Conservation (phyloP, 2,329 filamentous ascomycete species). For the Cladosporium sphaerospermum region DNA sequence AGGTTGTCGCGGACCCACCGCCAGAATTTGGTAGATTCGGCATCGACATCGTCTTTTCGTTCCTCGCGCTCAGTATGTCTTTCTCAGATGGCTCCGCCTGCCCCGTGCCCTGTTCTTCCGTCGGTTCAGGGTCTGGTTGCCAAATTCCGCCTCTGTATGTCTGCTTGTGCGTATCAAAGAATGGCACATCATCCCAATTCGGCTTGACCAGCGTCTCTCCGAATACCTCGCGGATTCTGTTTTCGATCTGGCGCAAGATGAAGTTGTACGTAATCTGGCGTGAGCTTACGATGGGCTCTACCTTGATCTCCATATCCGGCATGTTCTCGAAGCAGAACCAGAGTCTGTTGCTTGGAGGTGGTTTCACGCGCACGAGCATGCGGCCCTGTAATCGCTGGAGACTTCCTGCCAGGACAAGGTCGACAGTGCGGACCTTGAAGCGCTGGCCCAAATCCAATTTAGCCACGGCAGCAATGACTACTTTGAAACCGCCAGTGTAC, state of each 20-base stretch:
- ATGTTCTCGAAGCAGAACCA: slow-evolving; percentile 94
- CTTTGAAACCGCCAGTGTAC: slow-evolving; percentile 81
- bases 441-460: slow-evolving; percentile 82
- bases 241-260: slow-evolving; percentile 89
- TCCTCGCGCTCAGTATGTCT: slow-evolving; percentile 13
- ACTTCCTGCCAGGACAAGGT: slow-evolving; percentile 78
- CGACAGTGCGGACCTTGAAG: slow-evolving; percentile 86
- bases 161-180: slow-evolving; percentile 74
- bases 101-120: slow-evolving; percentile 3
- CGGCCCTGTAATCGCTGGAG: slow-evolving; percentile 83
- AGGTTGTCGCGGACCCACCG: slow-evolving; percentile 15
- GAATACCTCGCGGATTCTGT: slow-evolving; percentile 86
- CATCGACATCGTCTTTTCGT: slow-evolving; percentile 23
- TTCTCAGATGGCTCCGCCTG: not conserved
- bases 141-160: slow-evolving; percentile 81
- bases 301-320: slow-evolving; percentile 88
- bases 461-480: slow-evolving; percentile 88
- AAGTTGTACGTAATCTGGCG: slow-evolving; percentile 92
- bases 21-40: slow-evolving; percentile 15
- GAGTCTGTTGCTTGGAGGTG: slow-evolving; percentile 88
- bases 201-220: slow-evolving; percentile 86
- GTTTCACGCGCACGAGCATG: slow-evolving; percentile 78
- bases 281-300: slow-evolving; percentile 91
- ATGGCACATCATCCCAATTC: slow-evolving; percentile 94
- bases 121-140: slow-evolving; percentile 41